Percentiles rank a stretch among this genome's conserved stretches.
phyloP scores from a whole-genome alignment of 2,329 filamentous ascomycete genomes.

The Aspergillus pseudonomiae region DNA sequence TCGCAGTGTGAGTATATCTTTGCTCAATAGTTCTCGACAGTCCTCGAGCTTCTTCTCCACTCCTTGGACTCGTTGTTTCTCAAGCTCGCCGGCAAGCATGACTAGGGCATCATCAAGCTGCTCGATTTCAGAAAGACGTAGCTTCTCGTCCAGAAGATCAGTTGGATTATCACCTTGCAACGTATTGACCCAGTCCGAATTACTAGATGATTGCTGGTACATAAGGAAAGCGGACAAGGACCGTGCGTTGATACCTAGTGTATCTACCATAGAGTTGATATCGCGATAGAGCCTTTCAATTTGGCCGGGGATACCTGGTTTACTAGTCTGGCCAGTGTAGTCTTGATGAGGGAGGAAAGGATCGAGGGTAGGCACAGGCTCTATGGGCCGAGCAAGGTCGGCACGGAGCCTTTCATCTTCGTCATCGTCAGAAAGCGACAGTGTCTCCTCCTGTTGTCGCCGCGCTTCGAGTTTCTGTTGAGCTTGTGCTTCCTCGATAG shows the following conservation, averaged over 20 bases:
- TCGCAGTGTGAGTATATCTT: constrained; percentile 71
- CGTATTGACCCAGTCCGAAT: constrained; percentile 52
- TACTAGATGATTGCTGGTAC: constrained; percentile 46
- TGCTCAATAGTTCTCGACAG: constrained; percentile 66
- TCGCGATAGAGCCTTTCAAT: constrained; percentile 55
- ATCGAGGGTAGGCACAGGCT: constrained; percentile 48
- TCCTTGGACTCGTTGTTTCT: constrained; percentile 68
- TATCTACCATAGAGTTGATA: constrained; percentile 83
- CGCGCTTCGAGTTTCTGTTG: constrained; percentile 37
- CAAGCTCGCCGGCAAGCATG: constrained; percentile 65
- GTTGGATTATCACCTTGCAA: constrained; percentile 56
- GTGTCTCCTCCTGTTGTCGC: constrained; percentile 32
- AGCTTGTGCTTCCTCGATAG: constrained; percentile 30
- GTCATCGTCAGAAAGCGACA: constrained; percentile 49
- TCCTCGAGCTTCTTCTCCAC: constrained; percentile 69
- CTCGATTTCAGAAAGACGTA: constrained; percentile 75
- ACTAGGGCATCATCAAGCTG: constrained; percentile 68
- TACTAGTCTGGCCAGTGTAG: constrained; percentile 46
- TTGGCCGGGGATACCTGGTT: constrained; percentile 53
- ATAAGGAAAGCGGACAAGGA: constrained; percentile 61
- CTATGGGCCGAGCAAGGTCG: constrained; percentile 47
- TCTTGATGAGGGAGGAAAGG: constrained; percentile 54
- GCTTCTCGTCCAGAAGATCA: constrained; percentile 71
- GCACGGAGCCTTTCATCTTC: constrained; percentile 52
- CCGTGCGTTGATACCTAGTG: constrained; percentile 82